Conservation (phyloP, 2,329 filamentous ascomycete species). For the Incumbomyces lentus region DNA sequence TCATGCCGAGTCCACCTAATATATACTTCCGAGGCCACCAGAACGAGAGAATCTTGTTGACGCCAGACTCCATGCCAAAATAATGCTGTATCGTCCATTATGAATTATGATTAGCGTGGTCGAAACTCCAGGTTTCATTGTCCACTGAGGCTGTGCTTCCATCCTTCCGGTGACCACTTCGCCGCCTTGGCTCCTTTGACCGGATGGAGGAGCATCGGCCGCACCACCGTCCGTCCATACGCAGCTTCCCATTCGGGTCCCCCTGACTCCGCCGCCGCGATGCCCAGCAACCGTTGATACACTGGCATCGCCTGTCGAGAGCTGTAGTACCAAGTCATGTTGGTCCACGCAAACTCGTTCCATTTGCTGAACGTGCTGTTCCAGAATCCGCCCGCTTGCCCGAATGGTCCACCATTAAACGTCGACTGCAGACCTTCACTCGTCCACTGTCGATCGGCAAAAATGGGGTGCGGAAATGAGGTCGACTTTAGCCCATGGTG, state of each 20-base stretch:
- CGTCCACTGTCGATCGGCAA: conserved; percentile 63
- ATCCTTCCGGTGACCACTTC: conserved; percentile 19
- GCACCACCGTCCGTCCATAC: conserved; percentile 22
- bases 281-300: conserved; percentile 25
- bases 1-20: background rate
- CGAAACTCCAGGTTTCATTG: conserved; percentile 10
- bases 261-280: conserved; percentile 19
- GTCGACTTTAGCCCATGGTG: conserved; percentile 72
- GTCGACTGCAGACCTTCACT: conserved; percentile 22
- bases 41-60: background rate
- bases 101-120: conserved; percentile 1
- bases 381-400: conserved; percentile 24
- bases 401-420: conserved; percentile 26
- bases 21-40: background rate
- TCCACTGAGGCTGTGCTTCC: conserved; percentile 19
- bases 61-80: conserved; percentile 3
- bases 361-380: conserved; percentile 27
- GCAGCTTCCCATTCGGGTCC: conserved; percentile 24
- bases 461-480: conserved; percentile 68
- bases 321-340: conserved; percentile 28
- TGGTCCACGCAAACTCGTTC: conserved; percentile 25
- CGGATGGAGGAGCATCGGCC: conserved; percentile 25
- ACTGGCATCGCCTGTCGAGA: conserved; percentile 25
- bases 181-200: conserved; percentile 28
- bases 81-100: conserved; percentile 3